These are phyloP conservation scores for Cladosporium austrohemisphaericum DNA, from an alignment of 2,329 filamentous ascomycete genomes.

Conservation along the genomic window DNA sequence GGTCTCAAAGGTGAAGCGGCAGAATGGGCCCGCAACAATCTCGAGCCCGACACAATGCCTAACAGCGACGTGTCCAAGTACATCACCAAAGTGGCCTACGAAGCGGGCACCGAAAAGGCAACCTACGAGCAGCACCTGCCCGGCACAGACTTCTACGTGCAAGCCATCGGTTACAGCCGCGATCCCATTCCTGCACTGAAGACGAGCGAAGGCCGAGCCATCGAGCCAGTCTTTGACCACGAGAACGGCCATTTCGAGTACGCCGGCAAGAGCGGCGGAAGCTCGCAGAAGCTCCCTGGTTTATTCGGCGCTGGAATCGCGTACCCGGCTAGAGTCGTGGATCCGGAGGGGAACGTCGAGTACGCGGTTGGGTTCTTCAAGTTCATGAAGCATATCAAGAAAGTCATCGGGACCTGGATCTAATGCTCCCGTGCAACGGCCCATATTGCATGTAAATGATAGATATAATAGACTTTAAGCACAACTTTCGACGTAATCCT, in stretches of 20 bases:
- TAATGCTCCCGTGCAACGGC: too few relatives aligned
- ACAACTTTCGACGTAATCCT: too few relatives aligned
- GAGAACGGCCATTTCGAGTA: conserved; percentile 34
- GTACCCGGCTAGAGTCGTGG: conserved; percentile 58
- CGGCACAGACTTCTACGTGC: conserved; percentile 51
- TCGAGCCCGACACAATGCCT: conserved; percentile 51
- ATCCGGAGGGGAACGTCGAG: conserved; percentile 60
- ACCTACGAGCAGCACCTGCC: conserved; percentile 48
- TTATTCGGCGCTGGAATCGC: conserved; percentile 62
- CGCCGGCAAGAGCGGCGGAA: conserved; percentile 15
- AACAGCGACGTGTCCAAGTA: conserved; percentile 45
- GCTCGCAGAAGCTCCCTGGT: conserved; percentile 42
- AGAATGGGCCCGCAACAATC: conserved; percentile 55
- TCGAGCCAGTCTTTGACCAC: conserved; percentile 45
- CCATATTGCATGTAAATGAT: too few relatives aligned
- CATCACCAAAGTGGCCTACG: conserved; percentile 37
- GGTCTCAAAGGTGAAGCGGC: conserved; percentile 61
- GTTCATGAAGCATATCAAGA: conserved; percentile 61
- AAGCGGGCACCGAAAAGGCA: conserved; percentile 47
- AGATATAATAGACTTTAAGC: too few relatives aligned
- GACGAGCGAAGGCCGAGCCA: conserved; percentile 29
- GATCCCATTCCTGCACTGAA: conserved; percentile 49
- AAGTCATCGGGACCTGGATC: conserved; percentile 52
- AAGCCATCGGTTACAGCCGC: conserved; percentile 57
- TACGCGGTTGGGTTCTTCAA: conserved; percentile 62